These are phyloP conservation scores for Rhododendron griersonianum DNA, from an alignment of 148 eudicot species.

Conservation along the genomic window DNA sequence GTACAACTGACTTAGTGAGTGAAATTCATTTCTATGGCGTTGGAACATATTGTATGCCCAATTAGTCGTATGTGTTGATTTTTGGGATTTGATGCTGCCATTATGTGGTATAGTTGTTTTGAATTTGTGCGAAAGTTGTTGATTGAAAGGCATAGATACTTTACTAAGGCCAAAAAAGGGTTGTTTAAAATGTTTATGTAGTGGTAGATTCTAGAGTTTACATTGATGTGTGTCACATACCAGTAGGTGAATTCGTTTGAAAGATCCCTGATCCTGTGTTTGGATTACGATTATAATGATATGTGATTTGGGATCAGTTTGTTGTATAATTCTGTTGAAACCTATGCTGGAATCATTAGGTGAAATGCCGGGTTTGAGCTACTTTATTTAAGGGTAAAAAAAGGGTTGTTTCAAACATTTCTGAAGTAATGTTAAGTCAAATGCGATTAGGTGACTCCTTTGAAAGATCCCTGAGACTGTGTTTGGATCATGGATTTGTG, in stretches of 20 bases:
- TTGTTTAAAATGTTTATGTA: background rate
- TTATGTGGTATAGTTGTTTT: background rate
- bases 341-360: background rate
- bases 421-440: background rate
- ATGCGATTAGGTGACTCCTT: background rate
- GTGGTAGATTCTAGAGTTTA: background rate
- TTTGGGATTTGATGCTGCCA: background rate
- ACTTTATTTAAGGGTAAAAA: background rate
- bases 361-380: background rate
- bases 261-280: background rate
- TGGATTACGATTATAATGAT: background rate
- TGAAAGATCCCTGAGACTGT: background rate
- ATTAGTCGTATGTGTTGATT: background rate
- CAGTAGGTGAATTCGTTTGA: background rate
- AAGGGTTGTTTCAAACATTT: background rate
- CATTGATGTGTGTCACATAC: background rate
- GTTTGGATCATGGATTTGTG: background rate
- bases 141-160: background rate
- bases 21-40: background rate
- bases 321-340: background rate
- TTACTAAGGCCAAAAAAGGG: background rate
- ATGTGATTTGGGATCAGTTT: background rate
- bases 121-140: background rate
- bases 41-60: background rate
- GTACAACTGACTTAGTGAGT: conserved; percentile 37